Evolutionary conservation across 2,329 filamentous ascomycete genomes (phyloP).

Genomic region (Fusarium buxicola): DNA sequence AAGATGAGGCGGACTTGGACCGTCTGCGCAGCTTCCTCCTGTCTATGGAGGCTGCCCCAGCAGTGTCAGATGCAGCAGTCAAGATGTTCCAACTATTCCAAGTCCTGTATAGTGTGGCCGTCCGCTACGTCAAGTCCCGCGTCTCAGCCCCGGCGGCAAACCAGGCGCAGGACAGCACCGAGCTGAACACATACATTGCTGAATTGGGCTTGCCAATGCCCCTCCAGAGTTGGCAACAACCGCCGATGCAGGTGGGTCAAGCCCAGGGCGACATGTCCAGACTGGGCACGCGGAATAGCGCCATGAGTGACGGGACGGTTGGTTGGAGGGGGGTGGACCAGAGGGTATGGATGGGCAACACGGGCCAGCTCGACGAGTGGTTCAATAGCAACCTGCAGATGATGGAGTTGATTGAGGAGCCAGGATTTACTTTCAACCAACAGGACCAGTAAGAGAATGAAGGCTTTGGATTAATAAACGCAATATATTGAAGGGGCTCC

Average conservation of each 20-base stretch:
- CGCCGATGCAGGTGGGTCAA: not conserved
- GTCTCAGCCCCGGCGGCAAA: not conserved
- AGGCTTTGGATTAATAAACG: too few species aligned
- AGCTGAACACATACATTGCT: not conserved
- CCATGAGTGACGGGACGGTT: too few species aligned
- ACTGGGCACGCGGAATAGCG: not conserved
- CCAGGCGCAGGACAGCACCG: not conserved
- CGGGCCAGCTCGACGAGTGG: conserved; percentile 12
- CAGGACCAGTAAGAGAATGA: too few species aligned
- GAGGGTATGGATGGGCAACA: conserved; percentile 7
- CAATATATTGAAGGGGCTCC: too few species aligned
- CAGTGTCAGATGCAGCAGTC: conserved; percentile 1
- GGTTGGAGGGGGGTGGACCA: not conserved
- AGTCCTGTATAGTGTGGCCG: not conserved
- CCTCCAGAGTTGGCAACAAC: not conserved
- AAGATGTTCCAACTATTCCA: conserved; percentile 6
- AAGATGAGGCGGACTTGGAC: conserved; percentile 4
- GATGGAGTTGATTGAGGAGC: conserved; percentile 9
- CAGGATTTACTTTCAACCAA: not conserved
- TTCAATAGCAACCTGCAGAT: conserved; percentile 16
- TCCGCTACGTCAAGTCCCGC: not conserved
- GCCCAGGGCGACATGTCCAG: not conserved
- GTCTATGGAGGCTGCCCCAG: not conserved
- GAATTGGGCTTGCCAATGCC: not conserved
- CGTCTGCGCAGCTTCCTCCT: conserved; percentile 2